Evolutionary conservation across 495 filamentous ascomycete species (phyloP).

Genomic region (Neurospora sublineolata): DNA sequence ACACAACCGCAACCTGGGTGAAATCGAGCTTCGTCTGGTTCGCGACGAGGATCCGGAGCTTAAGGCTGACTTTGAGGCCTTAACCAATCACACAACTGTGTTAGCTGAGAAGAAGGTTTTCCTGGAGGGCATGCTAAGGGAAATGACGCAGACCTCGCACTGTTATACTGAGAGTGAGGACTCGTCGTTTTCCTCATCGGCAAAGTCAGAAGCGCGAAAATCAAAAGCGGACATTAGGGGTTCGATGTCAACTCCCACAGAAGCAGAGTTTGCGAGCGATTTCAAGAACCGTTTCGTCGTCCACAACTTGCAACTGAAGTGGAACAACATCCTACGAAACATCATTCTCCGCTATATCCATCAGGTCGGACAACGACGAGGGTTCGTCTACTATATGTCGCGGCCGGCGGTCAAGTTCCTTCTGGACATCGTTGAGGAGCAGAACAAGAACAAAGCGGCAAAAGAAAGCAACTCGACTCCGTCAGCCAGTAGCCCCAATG

Average conservation of each 20-base stretch:
- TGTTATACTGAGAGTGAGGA: slow-evolving; percentile 6
- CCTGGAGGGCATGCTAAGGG: slow-evolving; percentile 59
- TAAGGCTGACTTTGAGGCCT: slow-evolving; percentile 50
- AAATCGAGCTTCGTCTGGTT: slow-evolving; percentile 52
- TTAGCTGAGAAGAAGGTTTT: slow-evolving; percentile 67
- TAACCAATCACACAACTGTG: slow-evolving; percentile 57
- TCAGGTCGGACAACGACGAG: slow-evolving; percentile 88
- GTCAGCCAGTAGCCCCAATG: slow-evolving; percentile 24
- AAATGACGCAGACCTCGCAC: slow-evolving; percentile 35
- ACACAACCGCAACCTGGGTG: slow-evolving; percentile 54
- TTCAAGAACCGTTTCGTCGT: slow-evolving; percentile 98
- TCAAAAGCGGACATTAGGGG: slow-evolving; percentile 11
- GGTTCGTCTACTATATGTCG: slow-evolving; percentile 97
- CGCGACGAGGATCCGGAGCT: slow-evolving; percentile 43
- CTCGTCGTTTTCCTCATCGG: not conserved
- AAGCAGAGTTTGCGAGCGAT: slow-evolving; percentile 67
- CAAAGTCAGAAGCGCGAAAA: slow-evolving; percentile 8
- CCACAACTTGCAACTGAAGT: slow-evolving; percentile 94
- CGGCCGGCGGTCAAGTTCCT: slow-evolving; percentile 95
- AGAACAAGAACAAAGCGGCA: slow-evolving; percentile 51
- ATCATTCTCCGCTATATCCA: slow-evolving; percentile 96
- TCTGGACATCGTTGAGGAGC: slow-evolving; percentile 90
- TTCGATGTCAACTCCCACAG: slow-evolving; percentile 34
- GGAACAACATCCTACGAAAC: slow-evolving; percentile 92
- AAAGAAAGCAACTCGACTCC: slow-evolving; percentile 27